phyloP scores from a whole-genome alignment of 1,139 yeast genomes.

The Protomyces pachydermus region DNA sequence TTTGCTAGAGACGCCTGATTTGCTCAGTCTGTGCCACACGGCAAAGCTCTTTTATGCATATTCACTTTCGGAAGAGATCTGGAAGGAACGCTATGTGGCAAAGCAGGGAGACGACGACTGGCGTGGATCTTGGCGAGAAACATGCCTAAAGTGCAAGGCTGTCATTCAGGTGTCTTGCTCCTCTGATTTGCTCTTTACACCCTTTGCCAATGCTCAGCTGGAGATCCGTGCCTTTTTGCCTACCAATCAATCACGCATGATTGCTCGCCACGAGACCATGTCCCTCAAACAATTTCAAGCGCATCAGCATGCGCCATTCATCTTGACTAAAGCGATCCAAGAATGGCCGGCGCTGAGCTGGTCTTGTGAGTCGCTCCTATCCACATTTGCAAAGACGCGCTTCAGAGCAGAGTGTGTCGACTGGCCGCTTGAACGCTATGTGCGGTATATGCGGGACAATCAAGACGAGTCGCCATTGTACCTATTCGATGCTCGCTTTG shows the following conservation, averaged over 20 bases:
- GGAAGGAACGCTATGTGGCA: slow-evolving; percentile 54
- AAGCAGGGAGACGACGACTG: slow-evolving; percentile 42
- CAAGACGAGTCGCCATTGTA: slow-evolving; percentile 78
- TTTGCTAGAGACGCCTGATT: slow-evolving; percentile 46
- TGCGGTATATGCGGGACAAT: slow-evolving; percentile 57
- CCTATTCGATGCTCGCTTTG: slow-evolving; percentile 61
- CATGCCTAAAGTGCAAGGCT: slow-evolving; percentile 48
- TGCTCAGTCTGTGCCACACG: slow-evolving; percentile 51
- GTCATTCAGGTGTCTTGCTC: slow-evolving; percentile 45
- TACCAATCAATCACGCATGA: slow-evolving; percentile 48
- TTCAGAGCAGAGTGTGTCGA: slow-evolving; percentile 82
- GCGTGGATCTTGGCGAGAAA: slow-evolving; percentile 70
- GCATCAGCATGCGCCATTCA: slow-evolving; percentile 61
- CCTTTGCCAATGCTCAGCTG: slow-evolving; percentile 71
- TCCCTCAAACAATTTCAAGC: slow-evolving; percentile 45
- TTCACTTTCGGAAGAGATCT: slow-evolving; percentile 66
- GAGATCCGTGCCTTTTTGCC: slow-evolving; percentile 52
- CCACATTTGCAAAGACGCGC: slow-evolving; percentile 53
- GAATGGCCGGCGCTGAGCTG: slow-evolving; percentile 60
- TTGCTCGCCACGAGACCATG: slow-evolving; percentile 30
- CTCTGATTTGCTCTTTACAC: slow-evolving; percentile 67
- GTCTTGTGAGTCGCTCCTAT: slow-evolving; percentile 50
- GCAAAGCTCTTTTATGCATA: slow-evolving; percentile 70
- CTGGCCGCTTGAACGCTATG: slow-evolving; percentile 64
- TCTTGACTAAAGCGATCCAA: slow-evolving; percentile 43